Evolutionary conservation across 1,284 basidiomycete species (phyloP).

Genomic region (Moesziomyces sp.): DNA sequence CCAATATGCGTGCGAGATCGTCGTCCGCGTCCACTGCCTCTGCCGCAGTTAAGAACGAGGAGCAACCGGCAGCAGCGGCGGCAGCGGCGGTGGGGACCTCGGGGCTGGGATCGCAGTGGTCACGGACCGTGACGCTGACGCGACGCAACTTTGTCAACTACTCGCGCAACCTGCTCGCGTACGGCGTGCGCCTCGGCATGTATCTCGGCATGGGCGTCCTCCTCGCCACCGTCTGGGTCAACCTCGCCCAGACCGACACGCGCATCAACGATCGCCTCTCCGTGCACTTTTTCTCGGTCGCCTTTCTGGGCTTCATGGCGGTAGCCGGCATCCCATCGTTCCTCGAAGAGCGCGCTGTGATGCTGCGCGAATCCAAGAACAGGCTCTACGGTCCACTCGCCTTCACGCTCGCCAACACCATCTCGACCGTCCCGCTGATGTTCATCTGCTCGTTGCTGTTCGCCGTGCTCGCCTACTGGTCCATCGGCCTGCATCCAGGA

Average conservation of each 20-base stretch:
- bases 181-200: constrained; percentile 75
- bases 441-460: constrained; percentile 65
- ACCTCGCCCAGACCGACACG: constrained; percentile 68
- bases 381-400: constrained; percentile 64
- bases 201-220: constrained; percentile 69
- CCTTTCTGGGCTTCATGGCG: constrained; percentile 74
- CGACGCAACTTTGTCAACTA: constrained; percentile 53
- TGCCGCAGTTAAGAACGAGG: neutral
- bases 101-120: neutral
- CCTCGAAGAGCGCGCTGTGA: constrained; percentile 69
- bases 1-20: neutral
- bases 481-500: constrained; percentile 72
- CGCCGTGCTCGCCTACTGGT: constrained; percentile 66
- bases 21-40: neutral
- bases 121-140: constrained; percentile 23
- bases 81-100: neutral
- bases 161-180: constrained; percentile 73
- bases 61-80: neutral
- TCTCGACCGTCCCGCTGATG: constrained; percentile 68
- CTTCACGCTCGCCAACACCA: constrained; percentile 59
- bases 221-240: constrained; percentile 75
- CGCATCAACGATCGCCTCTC: constrained; percentile 68
- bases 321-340: constrained; percentile 69
- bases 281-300: constrained; percentile 69
- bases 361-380: constrained; percentile 68